phyloP scores from a whole-genome alignment of 805 yeast genomes.

The Candida silvicultrix region DNA sequence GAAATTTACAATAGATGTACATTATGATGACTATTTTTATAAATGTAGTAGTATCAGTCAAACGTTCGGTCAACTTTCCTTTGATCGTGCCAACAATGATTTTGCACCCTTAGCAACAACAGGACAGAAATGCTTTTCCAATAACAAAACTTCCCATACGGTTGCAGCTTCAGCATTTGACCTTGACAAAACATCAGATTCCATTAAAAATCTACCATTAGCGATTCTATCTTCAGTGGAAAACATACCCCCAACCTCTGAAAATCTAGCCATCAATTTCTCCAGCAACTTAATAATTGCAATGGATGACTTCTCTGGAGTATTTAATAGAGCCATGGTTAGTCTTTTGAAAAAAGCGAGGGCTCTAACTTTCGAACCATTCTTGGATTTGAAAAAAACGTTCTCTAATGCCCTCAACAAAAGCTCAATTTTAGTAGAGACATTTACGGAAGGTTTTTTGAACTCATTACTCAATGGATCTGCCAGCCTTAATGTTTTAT shows the following conservation, averaged over 20 bases:
- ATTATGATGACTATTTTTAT: background rate
- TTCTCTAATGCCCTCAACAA: conserved; percentile 71
- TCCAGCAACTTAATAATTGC: conserved; percentile 76
- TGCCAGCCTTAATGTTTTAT: conserved; percentile 69
- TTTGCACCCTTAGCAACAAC: conserved; percentile 63
- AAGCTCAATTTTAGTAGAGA: conserved; percentile 85
- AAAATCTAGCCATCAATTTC: conserved; percentile 63
- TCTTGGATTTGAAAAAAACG: conserved; percentile 69
- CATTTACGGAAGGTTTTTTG: conserved; percentile 68
- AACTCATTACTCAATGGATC: conserved; percentile 57
- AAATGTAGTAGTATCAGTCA: background rate
- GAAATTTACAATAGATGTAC: background rate
- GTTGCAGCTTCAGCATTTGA: conserved; percentile 85
- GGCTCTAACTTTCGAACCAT: conserved; percentile 63
- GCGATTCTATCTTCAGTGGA: conserved; percentile 84
- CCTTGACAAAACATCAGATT: conserved; percentile 61
- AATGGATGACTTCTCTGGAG: conserved; percentile 83
- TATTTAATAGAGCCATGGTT: conserved; percentile 57
- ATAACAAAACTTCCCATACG: conserved; percentile 78
- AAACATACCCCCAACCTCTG: conserved; percentile 68
- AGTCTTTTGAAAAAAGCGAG: conserved; percentile 79
- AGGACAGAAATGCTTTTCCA: conserved; percentile 82
- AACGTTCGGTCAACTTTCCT: conserved; percentile 2
- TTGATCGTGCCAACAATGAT: conserved; percentile 23
- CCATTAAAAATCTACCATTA: conserved; percentile 71